Base-by-base conservation (phyloP, 2,329 filamentous ascomycete genomes). In the Neonectria hederae region DNA sequence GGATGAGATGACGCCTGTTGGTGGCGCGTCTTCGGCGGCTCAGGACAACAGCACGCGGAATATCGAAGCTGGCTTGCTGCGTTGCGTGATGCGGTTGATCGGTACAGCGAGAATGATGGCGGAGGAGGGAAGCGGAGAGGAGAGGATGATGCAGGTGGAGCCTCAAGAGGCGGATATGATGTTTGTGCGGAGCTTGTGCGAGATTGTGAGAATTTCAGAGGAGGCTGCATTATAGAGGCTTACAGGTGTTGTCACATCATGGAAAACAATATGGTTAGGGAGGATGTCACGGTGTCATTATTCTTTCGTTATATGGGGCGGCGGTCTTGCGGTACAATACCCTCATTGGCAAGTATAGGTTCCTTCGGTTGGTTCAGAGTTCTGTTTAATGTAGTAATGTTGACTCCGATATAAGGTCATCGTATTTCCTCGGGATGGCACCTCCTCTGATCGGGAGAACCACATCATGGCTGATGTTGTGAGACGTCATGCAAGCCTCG, bases 61-160 rank as follows among this genome's bases (percentile, higher is more conserved):
- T 24, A 76, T 89, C 1, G 84, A 85, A 32, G 74, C 79, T 1
- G 86, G 84, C 0, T 76, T 89, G 19, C 76, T 82, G 46, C 79
- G 77, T 46, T 88, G 86, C 71, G 83, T 88, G 61, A 79, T 79
- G 2, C 75, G 83, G 17, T 76, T 89, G 2, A 81, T 88, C 0
- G 77, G 81, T 3, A 87, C 85, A 5, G 80, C 87, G 13, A 77
- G 72, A 62, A 72, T 79, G 57, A 77, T 79, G 71, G 69, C 76
- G 1, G 76, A 76, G 35, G 72, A 70, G 11, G 76, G 72, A 3
- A 54, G 62, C 5, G 67, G 59, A 0, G 76, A 78, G 28, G 76
- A 79, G 19, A 68, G 69, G 19, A 61, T 76, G 51, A 62, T 77
- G 45, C 75, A 78, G 14, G 60, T 70, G 54, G 77, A 77, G 5